phyloP scores from a whole-genome alignment of 2,329 filamentous ascomycete species.

The Paraphaeosphaeria sporulosa region DNA sequence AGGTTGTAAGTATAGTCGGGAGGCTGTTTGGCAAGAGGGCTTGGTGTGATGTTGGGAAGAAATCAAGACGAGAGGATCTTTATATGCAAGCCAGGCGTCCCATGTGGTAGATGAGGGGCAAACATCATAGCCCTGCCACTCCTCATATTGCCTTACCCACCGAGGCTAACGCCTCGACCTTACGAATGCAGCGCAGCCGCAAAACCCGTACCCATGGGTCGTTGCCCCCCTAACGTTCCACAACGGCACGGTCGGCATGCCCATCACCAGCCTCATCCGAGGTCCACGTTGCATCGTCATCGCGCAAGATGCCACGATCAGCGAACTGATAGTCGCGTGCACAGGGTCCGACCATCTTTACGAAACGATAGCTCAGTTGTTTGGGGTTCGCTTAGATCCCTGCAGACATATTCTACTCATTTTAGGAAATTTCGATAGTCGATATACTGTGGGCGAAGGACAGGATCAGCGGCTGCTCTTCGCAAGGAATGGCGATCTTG shows the following conservation, averaged over 20 bases:
- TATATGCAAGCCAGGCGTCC: conserved; percentile 1
- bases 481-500: not conserved
- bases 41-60: not conserved
- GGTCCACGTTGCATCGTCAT: conserved; percentile 7
- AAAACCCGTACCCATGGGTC: not conserved
- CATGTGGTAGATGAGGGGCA: not conserved
- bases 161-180: not conserved
- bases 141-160: not conserved
- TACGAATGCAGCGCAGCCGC: not conserved
- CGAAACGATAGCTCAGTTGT: conserved; percentile 10
- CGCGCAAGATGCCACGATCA: not conserved
- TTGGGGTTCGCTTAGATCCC: conserved; percentile 1
- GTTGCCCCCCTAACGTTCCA: not conserved
- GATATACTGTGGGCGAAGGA: not conserved
- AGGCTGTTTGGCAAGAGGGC: not conserved
- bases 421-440: conserved; percentile 13
- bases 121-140: conserved; percentile 3
- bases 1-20: too few species aligned
- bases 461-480: not conserved
- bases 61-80: not conserved
- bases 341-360: conserved; percentile 4
- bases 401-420: not conserved
- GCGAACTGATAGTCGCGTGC: not conserved
- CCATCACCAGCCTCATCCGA: not conserved
- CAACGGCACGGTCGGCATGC: conserved; percentile 2